A percentile compares a stretch with the other conserved stretches of the same genome.
Evolutionary conservation across 208 protist species (phyloP).

Genomic region (Naegleria gruberi): DNA sequence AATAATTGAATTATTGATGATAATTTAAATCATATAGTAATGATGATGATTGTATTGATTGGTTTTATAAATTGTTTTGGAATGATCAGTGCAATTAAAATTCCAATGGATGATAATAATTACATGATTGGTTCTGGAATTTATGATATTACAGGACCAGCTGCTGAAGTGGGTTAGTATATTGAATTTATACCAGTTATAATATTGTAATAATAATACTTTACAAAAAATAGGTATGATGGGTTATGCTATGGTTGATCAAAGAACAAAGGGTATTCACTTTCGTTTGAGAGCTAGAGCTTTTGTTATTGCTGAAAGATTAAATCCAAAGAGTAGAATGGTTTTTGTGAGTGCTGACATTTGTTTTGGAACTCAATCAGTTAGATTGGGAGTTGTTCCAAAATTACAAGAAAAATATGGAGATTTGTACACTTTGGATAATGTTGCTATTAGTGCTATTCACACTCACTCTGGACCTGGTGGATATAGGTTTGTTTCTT

Average conservation of each 20-base stretch:
- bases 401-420: conserved; percentile 12
- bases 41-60: no score
- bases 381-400: neutral
- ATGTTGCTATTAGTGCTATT: neutral
- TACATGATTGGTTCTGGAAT: neutral
- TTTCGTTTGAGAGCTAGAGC: neutral
- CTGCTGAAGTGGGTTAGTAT: neutral
- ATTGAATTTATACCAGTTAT: neutral
- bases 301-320: neutral
- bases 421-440: neutral
- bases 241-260: conserved; percentile 6
- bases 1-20: no score
- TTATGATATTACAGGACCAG: conserved; percentile 19
- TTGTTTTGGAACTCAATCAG: neutral
- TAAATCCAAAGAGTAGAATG: neutral
- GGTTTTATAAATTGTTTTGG: no score
- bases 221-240: neutral
- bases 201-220: neutral
- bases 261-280: neutral
- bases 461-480: conserved; percentile 4
- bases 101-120: conserved; percentile 4
- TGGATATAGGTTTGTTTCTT: neutral
- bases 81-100: neutral
- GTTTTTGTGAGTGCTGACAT: neutral
- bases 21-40: no score